A percentile compares a stretch with the other conserved stretches of the same genome.
phyloP scores from a whole-genome alignment of 1,284 basidiomycete species.

The Leccinum subatratum region DNA sequence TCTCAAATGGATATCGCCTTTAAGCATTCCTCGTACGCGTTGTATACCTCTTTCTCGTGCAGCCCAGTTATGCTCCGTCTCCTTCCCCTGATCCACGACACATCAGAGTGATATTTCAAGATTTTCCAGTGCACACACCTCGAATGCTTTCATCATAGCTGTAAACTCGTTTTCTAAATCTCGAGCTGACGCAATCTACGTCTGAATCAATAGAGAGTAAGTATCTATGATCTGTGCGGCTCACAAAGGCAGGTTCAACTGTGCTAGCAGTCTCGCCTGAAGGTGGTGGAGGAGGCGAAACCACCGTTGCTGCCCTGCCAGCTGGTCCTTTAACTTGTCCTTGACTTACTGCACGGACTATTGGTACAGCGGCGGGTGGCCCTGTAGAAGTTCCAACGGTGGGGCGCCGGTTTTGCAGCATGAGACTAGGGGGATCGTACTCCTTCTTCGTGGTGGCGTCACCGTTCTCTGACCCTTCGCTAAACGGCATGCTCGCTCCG shows the following conservation, averaged over 20 bases:
- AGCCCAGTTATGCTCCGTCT: slow-evolving; percentile 96
- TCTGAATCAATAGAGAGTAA: slow-evolving; percentile 8
- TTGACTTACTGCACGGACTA: slow-evolving; percentile 48
- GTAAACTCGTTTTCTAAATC: slow-evolving; percentile 86
- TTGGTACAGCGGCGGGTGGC: slow-evolving; percentile 28
- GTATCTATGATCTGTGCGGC: slow-evolving; percentile 24
- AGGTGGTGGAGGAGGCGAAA: slow-evolving; percentile 40
- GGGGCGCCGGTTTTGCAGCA: slow-evolving; percentile 52
- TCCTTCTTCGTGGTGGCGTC: slow-evolving; percentile 47
- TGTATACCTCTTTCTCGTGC: slow-evolving; percentile 75
- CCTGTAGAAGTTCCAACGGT: slow-evolving; percentile 28
- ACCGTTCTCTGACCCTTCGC: slow-evolving; percentile 57
- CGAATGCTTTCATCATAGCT: slow-evolving; percentile 75
- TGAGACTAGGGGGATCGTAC: slow-evolving; percentile 71
- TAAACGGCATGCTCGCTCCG: slow-evolving; percentile 41
- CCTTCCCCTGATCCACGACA: slow-evolving; percentile 65
- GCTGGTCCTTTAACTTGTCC: slow-evolving; percentile 47
- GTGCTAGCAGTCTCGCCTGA: slow-evolving; percentile 37
- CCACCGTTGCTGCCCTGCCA: slow-evolving; percentile 50
- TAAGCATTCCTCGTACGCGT: slow-evolving; percentile 87
- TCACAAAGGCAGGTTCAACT: slow-evolving; percentile 69
- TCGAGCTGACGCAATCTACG: slow-evolving; percentile 74
- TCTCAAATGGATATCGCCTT: slow-evolving; percentile 72
- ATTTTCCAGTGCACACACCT: slow-evolving; percentile 42
- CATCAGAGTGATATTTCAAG: slow-evolving; percentile 7